Base-by-base conservation (phyloP, 306 rosid genomes). In the peach (Prunus persica) region DNA sequence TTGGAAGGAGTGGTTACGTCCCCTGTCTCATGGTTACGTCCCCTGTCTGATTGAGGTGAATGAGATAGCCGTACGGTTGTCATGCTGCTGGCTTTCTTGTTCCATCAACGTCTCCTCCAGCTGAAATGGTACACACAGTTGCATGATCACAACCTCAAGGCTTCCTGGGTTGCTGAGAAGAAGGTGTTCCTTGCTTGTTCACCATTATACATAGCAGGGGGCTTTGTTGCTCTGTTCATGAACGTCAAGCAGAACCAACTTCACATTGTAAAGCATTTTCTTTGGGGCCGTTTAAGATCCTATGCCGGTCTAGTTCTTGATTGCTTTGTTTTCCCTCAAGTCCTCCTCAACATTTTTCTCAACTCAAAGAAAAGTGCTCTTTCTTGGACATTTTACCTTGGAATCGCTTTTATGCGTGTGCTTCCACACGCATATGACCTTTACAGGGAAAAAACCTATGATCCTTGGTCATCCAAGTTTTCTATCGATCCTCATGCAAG, bases 391-490 rank as follows among this genome's bases (percentile, higher is more conserved):
- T 32, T 32, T 32, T 32, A 32, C 38, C 38, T 32, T 32, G 38
- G 38, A 32, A 32, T 32, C 38, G 82, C 85, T 61, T 72, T 81
- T 74, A 80, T 88, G 65, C 82, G 88, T 54, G 54, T 84, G 19
- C 24, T 86, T 8, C 89, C 92, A 2, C 89, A 84, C 72, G 88
- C 77, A 14, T 86, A 84, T 71, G 87, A 84, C 82, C 78, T 88
- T 76, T 84, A 75, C 75, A 72, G 86, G 79, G 45, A 4, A 19
- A n/a, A 19, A 54, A 2, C 60, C 60, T 54, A 7, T 76, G 80
- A 34, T 67, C 68, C 7, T 4, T 47, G 45, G 32, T 8, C 83
- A 84, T 68, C 87, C 86, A 8, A 73, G 79, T 84, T 84, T 43
- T 64, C 73, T 22, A 86, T 19, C 3, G 11, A 8, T 54, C 3